Percentiles rank a stretch among this genome's conserved stretches.
phyloP scores from a whole-genome alignment of 2,329 filamentous ascomycete genomes.

The Phialemonium atrogriseum region DNA sequence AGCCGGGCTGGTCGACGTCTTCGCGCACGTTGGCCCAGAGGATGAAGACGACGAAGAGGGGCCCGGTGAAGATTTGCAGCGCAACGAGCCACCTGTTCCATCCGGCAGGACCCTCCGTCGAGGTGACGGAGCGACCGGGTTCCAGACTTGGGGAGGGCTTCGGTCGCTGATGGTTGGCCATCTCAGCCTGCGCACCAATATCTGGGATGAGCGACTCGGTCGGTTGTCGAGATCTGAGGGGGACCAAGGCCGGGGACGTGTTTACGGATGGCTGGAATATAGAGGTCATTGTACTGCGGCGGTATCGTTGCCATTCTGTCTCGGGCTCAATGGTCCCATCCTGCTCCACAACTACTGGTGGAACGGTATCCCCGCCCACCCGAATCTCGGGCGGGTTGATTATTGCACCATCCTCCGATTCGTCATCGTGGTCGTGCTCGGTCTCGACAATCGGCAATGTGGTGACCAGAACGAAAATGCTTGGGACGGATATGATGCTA shows the following conservation, averaged over 20 bases:
- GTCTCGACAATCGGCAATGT: slow-evolving; percentile 87
- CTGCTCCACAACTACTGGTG: too few species aligned
- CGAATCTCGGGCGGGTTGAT: slow-evolving; percentile 21
- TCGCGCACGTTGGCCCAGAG: slow-evolving; percentile 61
- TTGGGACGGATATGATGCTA: slow-evolving; percentile 77
- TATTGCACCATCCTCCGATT: slow-evolving; percentile 32
- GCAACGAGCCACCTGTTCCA: slow-evolving; percentile 92
- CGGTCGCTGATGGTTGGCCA: too few species aligned
- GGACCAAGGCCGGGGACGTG: slow-evolving; percentile 21
- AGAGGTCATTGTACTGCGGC: slow-evolving; percentile 33
- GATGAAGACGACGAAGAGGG: slow-evolving; percentile 71
- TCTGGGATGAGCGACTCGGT: too few species aligned
- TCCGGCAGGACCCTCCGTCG: slow-evolving; percentile 20
- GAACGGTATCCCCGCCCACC: too few species aligned
- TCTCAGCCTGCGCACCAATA: too few species aligned
- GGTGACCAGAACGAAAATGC: slow-evolving; percentile 80
- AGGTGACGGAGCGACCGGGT: not conserved
- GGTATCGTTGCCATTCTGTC: slow-evolving; percentile 52
- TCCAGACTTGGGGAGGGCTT: too few species aligned
- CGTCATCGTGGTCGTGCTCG: slow-evolving; percentile 46
- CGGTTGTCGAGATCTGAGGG: slow-evolving; percentile 15
- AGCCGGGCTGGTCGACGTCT: slow-evolving; percentile 44
- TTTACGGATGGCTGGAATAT: slow-evolving; percentile 15
- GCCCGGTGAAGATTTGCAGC: slow-evolving; percentile 79
- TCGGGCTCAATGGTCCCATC: slow-evolving; percentile 37